Base-by-base conservation (phyloP, 2,329 filamentous ascomycete species). In the Curvularia sp. region DNA sequence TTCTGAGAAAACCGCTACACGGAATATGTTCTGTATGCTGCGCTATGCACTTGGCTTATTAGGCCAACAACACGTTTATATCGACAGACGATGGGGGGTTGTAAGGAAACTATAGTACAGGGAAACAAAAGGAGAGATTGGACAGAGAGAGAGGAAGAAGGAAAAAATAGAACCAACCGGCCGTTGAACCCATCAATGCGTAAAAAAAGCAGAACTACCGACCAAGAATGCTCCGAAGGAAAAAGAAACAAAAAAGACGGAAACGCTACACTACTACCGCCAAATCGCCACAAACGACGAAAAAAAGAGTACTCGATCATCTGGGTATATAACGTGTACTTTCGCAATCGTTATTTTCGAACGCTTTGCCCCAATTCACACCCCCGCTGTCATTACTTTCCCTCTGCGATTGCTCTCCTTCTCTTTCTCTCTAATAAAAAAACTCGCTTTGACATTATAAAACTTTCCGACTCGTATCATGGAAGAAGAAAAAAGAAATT, bases 301-400 rank as follows among this genome's bases (percentile, higher is more conserved):
- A 39, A 38, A 8, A 1, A 20, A 47, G 30, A 33, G 9, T 7
- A 48, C 26, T 41, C 12, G 48, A 55, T 47, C 46, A 51, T 47
- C 52, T 47, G 56, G 56, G 56, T 58, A 58, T 58, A 58, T 58
- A 55, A 55, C 52, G 53, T 58, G 31, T 46, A 58, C 55, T 31
- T 26, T 49, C 39, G 55, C 53, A 53, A 44, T 48, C 50, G 44
- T 58, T 44, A 44, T 26, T 26, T 26, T 49, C 52, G 38, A 55
- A 35, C 24, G 6, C 30, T 20, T 18, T 31, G 28, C 10, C 31
- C 31, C 50, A 24, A 12, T 55, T 61, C 24, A 26, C 6, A 4
- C 6, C 24, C 4, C 55, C 30, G 33, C 56, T 58, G 56, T 51
- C 56, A 58, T 58, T 58, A 58, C 56, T 4, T 53, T 53, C 46